These are phyloP conservation scores for Alternaria atra DNA, from an alignment of 2,329 filamentous ascomycete species.

Conservation along the genomic window DNA sequence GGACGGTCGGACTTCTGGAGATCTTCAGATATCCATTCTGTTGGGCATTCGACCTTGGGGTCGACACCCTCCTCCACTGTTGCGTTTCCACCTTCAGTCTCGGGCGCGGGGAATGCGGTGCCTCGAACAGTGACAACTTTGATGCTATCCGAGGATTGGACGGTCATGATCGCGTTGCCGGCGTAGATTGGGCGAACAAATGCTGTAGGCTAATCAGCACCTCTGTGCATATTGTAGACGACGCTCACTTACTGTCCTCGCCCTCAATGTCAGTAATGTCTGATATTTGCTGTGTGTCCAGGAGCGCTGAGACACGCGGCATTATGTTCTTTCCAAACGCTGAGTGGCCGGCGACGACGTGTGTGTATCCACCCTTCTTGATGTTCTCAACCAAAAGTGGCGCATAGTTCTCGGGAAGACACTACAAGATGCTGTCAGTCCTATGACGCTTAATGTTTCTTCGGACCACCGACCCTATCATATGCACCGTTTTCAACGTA, in stretches of 20 bases:
- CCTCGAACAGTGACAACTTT: constrained; percentile 94
- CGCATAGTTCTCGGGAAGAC: constrained; percentile 93
- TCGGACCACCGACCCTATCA: constrained; percentile 72
- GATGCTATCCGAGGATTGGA: constrained; percentile 84
- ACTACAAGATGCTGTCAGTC: constrained; percentile 54
- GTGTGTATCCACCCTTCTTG: constrained; percentile 92
- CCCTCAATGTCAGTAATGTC: constrained; percentile 87
- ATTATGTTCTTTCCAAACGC: constrained; percentile 96
- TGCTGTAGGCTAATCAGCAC: constrained; percentile 54
- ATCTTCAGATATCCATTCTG: constrained; percentile 94
- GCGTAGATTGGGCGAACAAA: constrained; percentile 98
- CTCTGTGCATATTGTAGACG: background rate
- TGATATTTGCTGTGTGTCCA: constrained; percentile 92
- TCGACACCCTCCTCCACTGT: constrained; percentile 83
- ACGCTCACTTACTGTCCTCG: constrained; percentile 74
- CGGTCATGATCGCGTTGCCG: constrained; percentile 95
- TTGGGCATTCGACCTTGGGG: constrained; percentile 75
- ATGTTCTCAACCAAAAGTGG: constrained; percentile 94
- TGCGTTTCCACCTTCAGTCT: constrained; percentile 76
- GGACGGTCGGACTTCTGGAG: constrained; percentile 92
- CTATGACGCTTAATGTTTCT: background rate
- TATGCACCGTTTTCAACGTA: constrained; percentile 89
- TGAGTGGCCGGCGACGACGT: constrained; percentile 88
- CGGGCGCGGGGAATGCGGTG: constrained; percentile 84
- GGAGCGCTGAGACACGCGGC: constrained; percentile 87